phyloP scores from a whole-genome alignment of 1,139 yeast species.

The Debaryomycetaceae sp. region DNA sequence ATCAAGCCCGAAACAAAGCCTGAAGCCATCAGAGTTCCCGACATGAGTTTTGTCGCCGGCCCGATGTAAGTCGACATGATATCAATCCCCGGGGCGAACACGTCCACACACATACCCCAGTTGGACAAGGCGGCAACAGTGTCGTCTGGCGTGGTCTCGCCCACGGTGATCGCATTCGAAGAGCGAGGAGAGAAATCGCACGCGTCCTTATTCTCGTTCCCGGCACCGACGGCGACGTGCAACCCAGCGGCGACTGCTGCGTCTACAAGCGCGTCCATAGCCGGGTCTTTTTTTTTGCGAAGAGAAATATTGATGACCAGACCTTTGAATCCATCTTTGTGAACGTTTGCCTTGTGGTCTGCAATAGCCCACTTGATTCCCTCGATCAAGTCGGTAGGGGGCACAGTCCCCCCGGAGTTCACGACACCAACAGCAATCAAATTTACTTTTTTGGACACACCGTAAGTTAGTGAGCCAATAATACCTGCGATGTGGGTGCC shows the following conservation, averaged over 20 bases:
- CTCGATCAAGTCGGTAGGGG: slow-evolving; percentile 71
- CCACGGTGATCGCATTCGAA: slow-evolving; percentile 66
- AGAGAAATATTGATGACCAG: slow-evolving; percentile 87
- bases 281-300: slow-evolving; percentile 79
- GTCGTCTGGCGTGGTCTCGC: slow-evolving; percentile 70
- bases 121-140: slow-evolving; percentile 73
- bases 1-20: slow-evolving; percentile 92
- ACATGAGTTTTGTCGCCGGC: slow-evolving; percentile 70
- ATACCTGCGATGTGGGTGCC: slow-evolving; percentile 89
- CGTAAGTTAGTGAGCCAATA: slow-evolving; percentile 62
- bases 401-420: slow-evolving; percentile 67
- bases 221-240: slow-evolving; percentile 83
- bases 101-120: slow-evolving; percentile 77
- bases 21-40: slow-evolving; percentile 99
- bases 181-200: slow-evolving; percentile 77
- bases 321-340: slow-evolving; percentile 63
- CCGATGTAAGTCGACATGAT: slow-evolving; percentile 82
- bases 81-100: slow-evolving; percentile 79
- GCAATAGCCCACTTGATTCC: slow-evolving; percentile 74
- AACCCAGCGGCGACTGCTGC: slow-evolving; percentile 77
- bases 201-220: slow-evolving; percentile 79
- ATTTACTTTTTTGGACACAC: slow-evolving; percentile 69
- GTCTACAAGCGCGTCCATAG: slow-evolving; percentile 72
- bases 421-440: slow-evolving; percentile 72
- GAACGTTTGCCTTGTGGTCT: slow-evolving; percentile 44